Evolutionary conservation across 73 alveolate species (phyloP).

Genomic region (Paramecium pentaurelia): DNA sequence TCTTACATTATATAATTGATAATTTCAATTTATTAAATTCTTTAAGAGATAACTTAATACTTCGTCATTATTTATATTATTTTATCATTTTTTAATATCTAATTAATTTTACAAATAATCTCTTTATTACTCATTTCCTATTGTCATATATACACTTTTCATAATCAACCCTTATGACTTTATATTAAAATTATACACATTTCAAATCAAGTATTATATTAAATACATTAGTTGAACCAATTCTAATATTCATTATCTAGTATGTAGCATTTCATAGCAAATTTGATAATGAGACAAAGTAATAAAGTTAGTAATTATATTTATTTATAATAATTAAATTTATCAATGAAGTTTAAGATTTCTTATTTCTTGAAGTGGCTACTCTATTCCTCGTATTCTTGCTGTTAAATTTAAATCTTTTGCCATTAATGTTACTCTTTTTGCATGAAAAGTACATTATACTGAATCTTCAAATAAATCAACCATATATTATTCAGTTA

Average conservation of each 20-base stretch:
- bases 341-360: neutral
- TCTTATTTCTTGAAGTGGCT: slow-evolving; percentile 10
- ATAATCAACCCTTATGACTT: too few species aligned
- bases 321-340: neutral
- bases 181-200: too few species aligned
- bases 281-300: too few species aligned
- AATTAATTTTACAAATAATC: too few species aligned
- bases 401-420: slow-evolving; percentile 62
- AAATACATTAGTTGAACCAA: too few species aligned
- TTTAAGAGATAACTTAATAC: neutral
- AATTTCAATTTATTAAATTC: neutral
- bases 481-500: neutral
- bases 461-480: slow-evolving; percentile 20
- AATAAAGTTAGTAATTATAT: too few species aligned
- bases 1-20: neutral
- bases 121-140: too few species aligned
- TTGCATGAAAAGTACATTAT: slow-evolving; percentile 68
- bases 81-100: neutral
- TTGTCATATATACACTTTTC: neutral
- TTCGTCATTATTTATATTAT: neutral
- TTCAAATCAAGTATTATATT: too few species aligned
- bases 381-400: slow-evolving; percentile 61
- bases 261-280: too few species aligned
- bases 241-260: too few species aligned
- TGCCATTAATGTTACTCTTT: slow-evolving; percentile 66